Evolutionary conservation across 2,329 filamentous ascomycete species (phyloP).

Genomic region (Colletotrichum falcatum): DNA sequence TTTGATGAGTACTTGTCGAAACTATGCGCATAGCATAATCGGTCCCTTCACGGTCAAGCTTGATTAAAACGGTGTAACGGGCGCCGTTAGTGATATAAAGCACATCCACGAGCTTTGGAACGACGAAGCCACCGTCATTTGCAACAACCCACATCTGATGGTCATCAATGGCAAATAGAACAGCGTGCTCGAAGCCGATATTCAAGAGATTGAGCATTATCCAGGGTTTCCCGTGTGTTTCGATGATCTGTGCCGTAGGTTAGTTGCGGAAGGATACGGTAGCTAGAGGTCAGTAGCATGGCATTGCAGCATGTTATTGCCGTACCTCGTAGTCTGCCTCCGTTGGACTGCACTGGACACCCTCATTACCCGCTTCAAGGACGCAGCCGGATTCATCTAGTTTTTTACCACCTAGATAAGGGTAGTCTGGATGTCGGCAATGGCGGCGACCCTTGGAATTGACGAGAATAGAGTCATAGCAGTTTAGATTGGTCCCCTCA

Average conservation of each 20-base stretch:
- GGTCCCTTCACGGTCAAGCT: conserved; percentile 56
- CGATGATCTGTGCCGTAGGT: background rate
- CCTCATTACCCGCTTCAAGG: conserved; percentile 18
- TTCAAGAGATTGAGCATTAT: conserved; percentile 30
- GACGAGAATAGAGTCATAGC: conserved; percentile 70
- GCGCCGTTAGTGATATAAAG: conserved; percentile 60
- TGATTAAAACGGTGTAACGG: conserved; percentile 63
- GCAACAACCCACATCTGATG: conserved; percentile 65
- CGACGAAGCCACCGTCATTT: conserved; percentile 65
- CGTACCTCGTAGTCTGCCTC: conserved; percentile 28
- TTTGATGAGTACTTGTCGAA: conserved; percentile 61
- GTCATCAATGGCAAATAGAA: conserved; percentile 60
- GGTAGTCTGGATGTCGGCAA: conserved; percentile 51
- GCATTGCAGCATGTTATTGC: background rate
- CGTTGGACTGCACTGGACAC: conserved; percentile 7
- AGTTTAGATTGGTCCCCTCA: conserved; percentile 47
- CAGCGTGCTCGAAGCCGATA: conserved; percentile 28
- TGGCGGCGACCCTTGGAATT: conserved; percentile 70
- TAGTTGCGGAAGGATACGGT: background rate
- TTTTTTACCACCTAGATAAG: background rate
- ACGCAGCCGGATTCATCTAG: conserved; percentile 21
- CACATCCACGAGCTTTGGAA: conserved; percentile 54
- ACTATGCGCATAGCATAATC: conserved; percentile 67
- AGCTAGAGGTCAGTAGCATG: background rate
- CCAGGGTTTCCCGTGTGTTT: conserved; percentile 21